Evolutionary conservation across 208 protist species (phyloP).

Genomic region (Sergeia podlipaevii): DNA sequence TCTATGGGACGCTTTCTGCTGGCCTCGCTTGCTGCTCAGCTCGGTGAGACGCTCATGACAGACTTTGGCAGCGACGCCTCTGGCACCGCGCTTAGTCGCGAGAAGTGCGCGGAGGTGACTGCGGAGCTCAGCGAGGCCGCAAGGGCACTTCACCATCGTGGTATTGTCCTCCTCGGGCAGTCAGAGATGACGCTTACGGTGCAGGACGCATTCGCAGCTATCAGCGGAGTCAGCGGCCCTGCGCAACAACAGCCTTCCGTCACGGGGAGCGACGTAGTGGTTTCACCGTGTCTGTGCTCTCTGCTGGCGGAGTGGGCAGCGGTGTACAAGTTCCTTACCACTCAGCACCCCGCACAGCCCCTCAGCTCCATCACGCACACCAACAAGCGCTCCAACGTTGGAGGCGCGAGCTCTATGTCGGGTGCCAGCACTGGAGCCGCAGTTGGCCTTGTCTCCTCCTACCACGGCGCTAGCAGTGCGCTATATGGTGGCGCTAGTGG

Average conservation of each 20-base stretch:
- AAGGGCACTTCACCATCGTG: constrained; percentile 38
- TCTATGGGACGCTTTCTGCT: not conserved
- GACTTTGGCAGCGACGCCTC: not conserved
- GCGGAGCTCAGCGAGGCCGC: constrained; percentile 13
- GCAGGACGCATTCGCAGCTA: constrained; percentile 17
- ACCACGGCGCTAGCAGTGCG: not conserved
- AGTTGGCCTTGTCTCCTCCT: not conserved
- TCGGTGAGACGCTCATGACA: not conserved
- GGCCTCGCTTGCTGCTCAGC: not conserved
- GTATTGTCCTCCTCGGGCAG: constrained; percentile 55
- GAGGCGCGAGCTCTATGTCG: too few species aligned
- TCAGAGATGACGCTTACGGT: constrained; percentile 26
- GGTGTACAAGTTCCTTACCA: constrained; percentile 31
- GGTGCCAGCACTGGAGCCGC: too few species aligned
- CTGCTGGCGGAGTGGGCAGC: constrained; percentile 35
- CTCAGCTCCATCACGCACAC: constrained; percentile 4
- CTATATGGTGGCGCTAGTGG: constrained; percentile 9
- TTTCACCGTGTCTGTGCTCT: constrained; percentile 16
- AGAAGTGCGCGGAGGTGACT: constrained; percentile 9
- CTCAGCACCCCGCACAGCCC: constrained; percentile 19
- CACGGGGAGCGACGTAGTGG: not conserved
- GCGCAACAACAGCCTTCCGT: not conserved
- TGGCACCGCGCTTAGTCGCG: constrained; percentile 3
- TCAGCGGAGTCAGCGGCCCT: constrained; percentile 8
- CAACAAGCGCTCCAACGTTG: not conserved